These are phyloP conservation scores for Prototheca wickerhamii DNA, from an alignment of 163 green algal genomes.

Conservation along the genomic window DNA sequence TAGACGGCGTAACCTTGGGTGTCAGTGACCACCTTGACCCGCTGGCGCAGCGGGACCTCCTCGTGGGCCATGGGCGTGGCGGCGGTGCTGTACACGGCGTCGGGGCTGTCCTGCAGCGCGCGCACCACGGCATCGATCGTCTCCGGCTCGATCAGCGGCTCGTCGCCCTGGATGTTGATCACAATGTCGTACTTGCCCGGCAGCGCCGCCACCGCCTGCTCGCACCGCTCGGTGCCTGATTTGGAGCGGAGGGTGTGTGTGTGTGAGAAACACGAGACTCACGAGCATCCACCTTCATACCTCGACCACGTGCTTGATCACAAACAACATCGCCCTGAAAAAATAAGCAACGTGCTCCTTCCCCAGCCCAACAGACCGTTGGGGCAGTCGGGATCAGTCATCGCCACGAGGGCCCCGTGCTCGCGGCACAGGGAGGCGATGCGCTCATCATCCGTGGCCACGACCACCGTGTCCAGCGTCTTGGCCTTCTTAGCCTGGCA, in stretches of 20 bases:
- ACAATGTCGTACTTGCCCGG: constrained; percentile 51
- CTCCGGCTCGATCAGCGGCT: constrained; percentile 65
- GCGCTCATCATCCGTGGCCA: constrained; percentile 47
- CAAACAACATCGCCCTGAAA: too few relatives aligned
- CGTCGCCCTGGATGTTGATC: constrained; percentile 71
- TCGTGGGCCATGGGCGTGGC: constrained; percentile 43
- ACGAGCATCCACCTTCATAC: too few relatives aligned
- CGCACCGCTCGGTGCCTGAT: constrained; percentile 52
- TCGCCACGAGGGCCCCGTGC: constrained; percentile 45
- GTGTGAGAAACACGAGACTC: too few relatives aligned
- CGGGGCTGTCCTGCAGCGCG: constrained; percentile 41
- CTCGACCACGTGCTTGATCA: background rate
- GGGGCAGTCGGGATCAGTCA: constrained; percentile 45
- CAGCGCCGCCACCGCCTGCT: constrained; percentile 40
- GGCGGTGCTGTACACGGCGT: constrained; percentile 56
- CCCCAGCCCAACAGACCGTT: constrained; percentile 55
- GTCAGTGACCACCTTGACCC: constrained; percentile 61
- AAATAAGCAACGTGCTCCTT: too few relatives aligned
- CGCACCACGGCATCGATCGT: constrained; percentile 57
- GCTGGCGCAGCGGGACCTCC: constrained; percentile 35
- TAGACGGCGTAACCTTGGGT: constrained; percentile 57
- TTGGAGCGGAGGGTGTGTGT: background rate
- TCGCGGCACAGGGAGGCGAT: constrained; percentile 34
- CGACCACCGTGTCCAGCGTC: constrained; percentile 33
- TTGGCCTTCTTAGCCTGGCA: constrained; percentile 25